Evolutionary conservation across 2,329 filamentous ascomycete genomes (phyloP).

Genomic region (Trichophyton mentagrophytes): DNA sequence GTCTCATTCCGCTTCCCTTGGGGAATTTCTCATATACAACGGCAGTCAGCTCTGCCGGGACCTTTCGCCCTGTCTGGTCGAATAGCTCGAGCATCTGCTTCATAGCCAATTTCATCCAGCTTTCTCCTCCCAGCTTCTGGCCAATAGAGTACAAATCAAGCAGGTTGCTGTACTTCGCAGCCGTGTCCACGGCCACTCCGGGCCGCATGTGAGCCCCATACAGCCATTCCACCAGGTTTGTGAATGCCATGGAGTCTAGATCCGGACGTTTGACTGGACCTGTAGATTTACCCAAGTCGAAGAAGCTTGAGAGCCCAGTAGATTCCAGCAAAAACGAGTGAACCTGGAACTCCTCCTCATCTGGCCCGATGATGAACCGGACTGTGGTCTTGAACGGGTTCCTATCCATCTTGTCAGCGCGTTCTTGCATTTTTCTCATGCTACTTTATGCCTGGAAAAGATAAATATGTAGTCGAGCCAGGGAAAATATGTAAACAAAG

Average conservation of each 20-base stretch:
- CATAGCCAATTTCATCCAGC: not conserved
- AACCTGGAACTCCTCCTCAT: constrained; percentile 5
- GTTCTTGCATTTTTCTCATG: not conserved
- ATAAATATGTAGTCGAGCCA: not conserved
- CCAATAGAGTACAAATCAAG: constrained; percentile 4
- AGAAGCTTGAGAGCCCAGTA: not conserved
- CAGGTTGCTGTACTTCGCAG: not conserved
- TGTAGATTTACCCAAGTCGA: not conserved
- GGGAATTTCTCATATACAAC: not conserved
- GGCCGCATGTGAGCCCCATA: not conserved
- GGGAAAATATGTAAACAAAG: too few species aligned
- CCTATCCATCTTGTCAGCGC: not conserved
- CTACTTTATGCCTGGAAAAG: not conserved
- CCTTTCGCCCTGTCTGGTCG: not conserved
- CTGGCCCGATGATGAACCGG: constrained; percentile 4
- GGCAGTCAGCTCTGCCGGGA: not conserved
- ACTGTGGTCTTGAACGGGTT: constrained; percentile 3
- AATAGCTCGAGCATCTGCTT: not conserved
- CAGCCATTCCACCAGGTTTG: constrained; percentile 3
- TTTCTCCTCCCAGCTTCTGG: not conserved
- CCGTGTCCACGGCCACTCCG: not conserved
- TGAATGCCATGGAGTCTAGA: constrained; percentile 4
- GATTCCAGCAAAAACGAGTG: constrained; percentile 2
- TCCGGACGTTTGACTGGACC: constrained; percentile 1
- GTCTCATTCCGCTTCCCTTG: not conserved